Base-by-base conservation (phyloP, 768 basidiomycete genomes). In the Suillus alpinus region DNA sequence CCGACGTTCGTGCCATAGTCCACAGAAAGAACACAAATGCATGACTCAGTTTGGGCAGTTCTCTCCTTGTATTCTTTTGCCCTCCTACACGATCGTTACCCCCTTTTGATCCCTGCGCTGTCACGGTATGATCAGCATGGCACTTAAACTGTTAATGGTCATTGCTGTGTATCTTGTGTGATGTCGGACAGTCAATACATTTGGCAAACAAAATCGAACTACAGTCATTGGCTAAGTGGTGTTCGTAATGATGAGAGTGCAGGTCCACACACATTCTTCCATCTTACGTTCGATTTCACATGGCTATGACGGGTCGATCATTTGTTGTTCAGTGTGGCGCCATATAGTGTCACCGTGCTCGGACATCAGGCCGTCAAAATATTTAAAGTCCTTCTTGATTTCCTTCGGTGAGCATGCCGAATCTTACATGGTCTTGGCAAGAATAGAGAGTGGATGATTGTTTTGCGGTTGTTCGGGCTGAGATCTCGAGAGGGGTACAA, bases 201-300 rank as follows among this genome's bases (percentile, higher is more conserved):
- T 26, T 3, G 26, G 3, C 3, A 26, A 26, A 3, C 26, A 26
- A 26, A 26, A 26, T 26, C 26, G 26, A 26, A 26, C 26, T 26
- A 3, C 26, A 26, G 26, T 26, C 26, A 26, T 26, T 26, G 26
- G 26, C 26, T 26, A 26, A 26, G 26, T 26, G 26, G 3, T 26
- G 26, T 26, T 26, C 3, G 26, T 26, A 26, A 1, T 26, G 23
- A 86, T 64, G n/a, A 88, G 59, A 0, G 74, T 73, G 47, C 76
- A 79, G n/a, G 80, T 71, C 84, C 87, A 91, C 5, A 75, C 66
- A 4, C 92, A 63, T 65, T 92, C 88, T 63, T 86, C 85, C 29
- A 86, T 76, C 69, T 88, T 90, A 18, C 75, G 69, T 20, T 78
- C 76, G 6, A 85, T 64, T 63, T 79, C 75, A 36, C 73, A 64